Evolutionary conservation across 2,329 filamentous ascomycete species (phyloP), one percentile per base, ranked within the genome.

Genomic region (Domatiomyces globalis): DNA sequence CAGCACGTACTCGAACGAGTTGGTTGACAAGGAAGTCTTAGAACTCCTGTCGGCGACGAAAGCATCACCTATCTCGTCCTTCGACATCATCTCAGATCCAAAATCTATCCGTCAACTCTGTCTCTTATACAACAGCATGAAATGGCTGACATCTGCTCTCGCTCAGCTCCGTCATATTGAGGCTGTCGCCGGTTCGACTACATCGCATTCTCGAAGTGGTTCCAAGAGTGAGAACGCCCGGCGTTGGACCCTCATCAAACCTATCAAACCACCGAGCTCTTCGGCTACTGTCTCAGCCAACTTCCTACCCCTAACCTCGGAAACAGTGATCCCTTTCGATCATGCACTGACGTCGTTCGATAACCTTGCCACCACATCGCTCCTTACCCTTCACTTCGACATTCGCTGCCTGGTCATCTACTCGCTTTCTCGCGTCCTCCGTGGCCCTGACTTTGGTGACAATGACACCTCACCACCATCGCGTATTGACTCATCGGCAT

Each of bases 61-160:
- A 53, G 77, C 83, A 53, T 75, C 75, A 18, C 76, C 79, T 2
- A 69, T 94, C 9, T 79, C 84, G 56, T 75, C 84, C 49, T 83
- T 83, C 59, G 90, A 96, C 65, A 83, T 95, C 47, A 89, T 96
- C 56, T 83, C 85, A 44, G 89, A 96, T 62, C 81, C 85, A 22
- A 94, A 96, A 65, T 85, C 83, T 3, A 83, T 96, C 25, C 80
- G 84, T 44, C 84, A 84, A 3, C 71, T 98, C 4, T 95, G 89
- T 60, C 77, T 95, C 42, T 73, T 98, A 36, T 94, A 95, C 67
- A 95, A 89, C 48, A 95, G 89, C 71, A 94, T 96, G 87, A 92
- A 94, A 73, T 98, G 92, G 92, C 79, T 98, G 36, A 82, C 85
- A 18, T 83, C 83, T 60, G 92, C 90, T 69, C 81, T 94, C 43